Conservation (phyloP, 2,329 filamentous ascomycete genomes). For the Colletotrichum spaethianum region DNA sequence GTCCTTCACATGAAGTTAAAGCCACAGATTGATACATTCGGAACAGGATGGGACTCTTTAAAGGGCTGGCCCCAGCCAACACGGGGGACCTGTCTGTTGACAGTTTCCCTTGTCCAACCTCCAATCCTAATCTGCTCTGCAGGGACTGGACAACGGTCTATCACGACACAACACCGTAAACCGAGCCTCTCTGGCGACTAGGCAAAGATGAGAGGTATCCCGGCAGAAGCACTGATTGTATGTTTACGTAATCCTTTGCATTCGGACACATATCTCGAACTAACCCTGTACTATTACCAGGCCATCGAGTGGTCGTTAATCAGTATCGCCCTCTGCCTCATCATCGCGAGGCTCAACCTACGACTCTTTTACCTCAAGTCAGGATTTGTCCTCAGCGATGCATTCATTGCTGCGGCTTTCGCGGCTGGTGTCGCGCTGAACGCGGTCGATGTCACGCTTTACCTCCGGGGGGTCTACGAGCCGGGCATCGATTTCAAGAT, state of each 20-base stretch:
- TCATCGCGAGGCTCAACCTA: not conserved
- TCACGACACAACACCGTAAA: not conserved
- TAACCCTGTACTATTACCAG: not conserved
- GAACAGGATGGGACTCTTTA: not conserved
- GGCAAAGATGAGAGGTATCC: not conserved
- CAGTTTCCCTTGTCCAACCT: too few species aligned
- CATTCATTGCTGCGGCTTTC: constrained; percentile 1
- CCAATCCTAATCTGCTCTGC: not conserved
- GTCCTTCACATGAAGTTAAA: not conserved
- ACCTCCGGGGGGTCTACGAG: not conserved
- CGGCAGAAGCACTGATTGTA: not conserved
- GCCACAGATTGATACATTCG: not conserved
- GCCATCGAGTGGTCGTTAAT: constrained; percentile 1
- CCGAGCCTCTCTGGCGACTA: not conserved
- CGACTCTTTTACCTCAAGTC: not conserved
- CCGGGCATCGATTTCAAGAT: not conserved
- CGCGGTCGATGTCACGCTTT: not conserved
- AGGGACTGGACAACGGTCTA: not conserved
- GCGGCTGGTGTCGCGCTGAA: not conserved
- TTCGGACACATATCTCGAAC: too few species aligned
- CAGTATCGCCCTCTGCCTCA: not conserved
- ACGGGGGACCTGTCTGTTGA: fast-evolving
- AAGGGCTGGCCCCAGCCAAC: not conserved
- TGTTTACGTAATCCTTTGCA: not conserved
- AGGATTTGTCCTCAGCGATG: not conserved